Evolutionary conservation across 352 stramenopile species (phyloP), one percentile per base, ranked within the genome.

Genomic region (Globisporangium solare): DNA sequence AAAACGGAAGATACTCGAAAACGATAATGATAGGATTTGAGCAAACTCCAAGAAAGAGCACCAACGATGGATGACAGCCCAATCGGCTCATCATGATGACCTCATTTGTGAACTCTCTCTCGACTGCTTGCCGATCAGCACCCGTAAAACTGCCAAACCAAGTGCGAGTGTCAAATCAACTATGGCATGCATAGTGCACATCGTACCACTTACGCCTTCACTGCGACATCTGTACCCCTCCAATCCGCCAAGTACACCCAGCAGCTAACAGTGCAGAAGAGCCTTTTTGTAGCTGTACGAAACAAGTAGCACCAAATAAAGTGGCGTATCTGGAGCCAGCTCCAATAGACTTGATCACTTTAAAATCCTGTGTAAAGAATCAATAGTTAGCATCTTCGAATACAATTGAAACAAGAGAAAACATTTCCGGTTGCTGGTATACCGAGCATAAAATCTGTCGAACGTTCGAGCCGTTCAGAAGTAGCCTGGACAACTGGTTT

Each of bases 81-180:
- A 93, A 63, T 10, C 68, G 69, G 14, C 70, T 53, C 79, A 91
- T 88, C 63, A 79, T 91, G 4, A 72, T 48, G 4, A 93, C 80
- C 71, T 93, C 83, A 60, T 89, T 88, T n/a, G 61, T 59, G 39
- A 88, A 93, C 45, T 90, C 83, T 17, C 76, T 86, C 40, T 89
- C 77, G 8, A 90, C 73, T 2, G 70, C 66, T 20, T 27, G 55
- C 8, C 58, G 65, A 63, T 82, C 67, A 20, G 54, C 61, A 15
- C 74, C 74, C 18, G 76, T 88, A 53, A 88, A 90, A 3, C 79
- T 89, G 21, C 10, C 17, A 22, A 11, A 21, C 35, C 4, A 8
- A 4, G 22, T 6, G 13, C 7, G 56, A 47, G 3, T 22, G 47
- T 45, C 15, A 55, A 17, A 43, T 1, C 13, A 24, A 20, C 51